Conservation (phyloP, 2,329 filamentous ascomycete genomes). For the Monosporascus ibericus region DNA sequence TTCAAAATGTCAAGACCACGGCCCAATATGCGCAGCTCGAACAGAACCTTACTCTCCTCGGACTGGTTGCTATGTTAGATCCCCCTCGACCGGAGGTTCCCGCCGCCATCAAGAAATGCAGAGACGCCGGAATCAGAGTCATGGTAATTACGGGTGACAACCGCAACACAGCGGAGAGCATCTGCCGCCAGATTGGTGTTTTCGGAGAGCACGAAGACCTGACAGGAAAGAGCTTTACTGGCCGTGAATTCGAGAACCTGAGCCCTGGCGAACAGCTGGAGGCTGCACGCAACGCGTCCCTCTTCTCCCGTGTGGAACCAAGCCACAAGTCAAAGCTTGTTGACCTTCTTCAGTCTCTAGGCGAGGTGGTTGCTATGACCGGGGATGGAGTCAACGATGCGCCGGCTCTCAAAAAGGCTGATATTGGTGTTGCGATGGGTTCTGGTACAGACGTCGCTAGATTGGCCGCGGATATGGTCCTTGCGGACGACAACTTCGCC, state of each 20-base stretch:
- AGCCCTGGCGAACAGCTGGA: constrained; percentile 72
- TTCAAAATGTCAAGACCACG: constrained; percentile 72
- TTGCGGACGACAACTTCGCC: constrained; percentile 97
- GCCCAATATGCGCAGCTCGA: constrained; percentile 81
- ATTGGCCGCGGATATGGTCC: constrained; percentile 95
- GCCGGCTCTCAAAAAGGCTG: constrained; percentile 94
- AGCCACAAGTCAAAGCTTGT: constrained; percentile 97
- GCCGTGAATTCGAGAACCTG: constrained; percentile 86
- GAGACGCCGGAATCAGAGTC: constrained; percentile 87
- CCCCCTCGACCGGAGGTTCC: constrained; percentile 90
- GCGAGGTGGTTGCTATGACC: constrained; percentile 98
- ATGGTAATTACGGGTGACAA: constrained; percentile 99
- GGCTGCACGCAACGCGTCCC: constrained; percentile 76
- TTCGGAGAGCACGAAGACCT: constrained; percentile 80
- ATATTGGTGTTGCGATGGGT: constrained; percentile 98
- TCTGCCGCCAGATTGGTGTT: constrained; percentile 94
- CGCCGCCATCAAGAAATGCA: constrained; percentile 80
- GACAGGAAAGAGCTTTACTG: constrained; percentile 88
- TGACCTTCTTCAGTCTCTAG: constrained; percentile 85
- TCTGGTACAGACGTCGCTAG: constrained; percentile 96
- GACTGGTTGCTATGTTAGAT: constrained; percentile 93
- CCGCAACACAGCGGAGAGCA: constrained; percentile 93
- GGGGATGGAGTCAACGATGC: constrained; percentile 98
- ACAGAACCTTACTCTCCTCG: constrained; percentile 89
- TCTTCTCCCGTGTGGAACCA: constrained; percentile 95